These are phyloP conservation scores for Alternaria sp. DNA, from an alignment of 2,329 filamentous ascomycete genomes.

Conservation along the genomic window DNA sequence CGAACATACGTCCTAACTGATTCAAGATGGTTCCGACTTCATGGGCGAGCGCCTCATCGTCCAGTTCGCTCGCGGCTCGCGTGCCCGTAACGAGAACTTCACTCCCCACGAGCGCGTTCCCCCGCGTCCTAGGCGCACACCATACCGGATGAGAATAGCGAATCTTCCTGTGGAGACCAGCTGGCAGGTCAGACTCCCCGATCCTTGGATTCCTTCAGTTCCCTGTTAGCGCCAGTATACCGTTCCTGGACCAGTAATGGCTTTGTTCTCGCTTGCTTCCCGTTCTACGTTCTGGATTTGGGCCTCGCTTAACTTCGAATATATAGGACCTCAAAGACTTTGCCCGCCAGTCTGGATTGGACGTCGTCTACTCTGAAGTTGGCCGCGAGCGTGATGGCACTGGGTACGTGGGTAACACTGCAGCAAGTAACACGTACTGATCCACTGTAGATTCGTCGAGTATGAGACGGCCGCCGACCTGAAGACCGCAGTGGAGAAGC, in stretches of 20 bases:
- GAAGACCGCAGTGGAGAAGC: slow-evolving; percentile 90
- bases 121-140: slow-evolving; percentile 88
- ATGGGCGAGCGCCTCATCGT: slow-evolving; percentile 98
- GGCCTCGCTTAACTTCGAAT: slow-evolving; percentile 78
- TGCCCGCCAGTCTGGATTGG: slow-evolving; percentile 92
- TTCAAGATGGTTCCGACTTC: slow-evolving; percentile 90
- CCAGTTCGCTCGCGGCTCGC: slow-evolving; percentile 93
- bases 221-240: slow-evolving; percentile 47
- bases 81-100: slow-evolving; percentile 69
- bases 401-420: slow-evolving; percentile 70
- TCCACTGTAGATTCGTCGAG: slow-evolving; percentile 81
- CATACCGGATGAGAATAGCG: slow-evolving; percentile 96
- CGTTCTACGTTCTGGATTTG: slow-evolving; percentile 47
- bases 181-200: slow-evolving; percentile 96
- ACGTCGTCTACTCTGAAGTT: slow-evolving; percentile 98
- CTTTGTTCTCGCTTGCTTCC: slow-evolving; percentile 47
- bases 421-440: not conserved
- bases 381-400: slow-evolving; percentile 89
- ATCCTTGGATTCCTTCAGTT: slow-evolving; percentile 54
- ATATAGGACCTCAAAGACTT: slow-evolving; percentile 99
- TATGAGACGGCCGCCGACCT: slow-evolving; percentile 93
- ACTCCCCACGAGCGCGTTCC: slow-evolving; percentile 70
- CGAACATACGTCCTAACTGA: slow-evolving; percentile 25
- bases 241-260: slow-evolving; percentile 49
- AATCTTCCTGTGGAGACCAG: slow-evolving; percentile 98